Base-by-base conservation (phyloP, 1,284 basidiomycete species). In the Meira nashicola region DNA sequence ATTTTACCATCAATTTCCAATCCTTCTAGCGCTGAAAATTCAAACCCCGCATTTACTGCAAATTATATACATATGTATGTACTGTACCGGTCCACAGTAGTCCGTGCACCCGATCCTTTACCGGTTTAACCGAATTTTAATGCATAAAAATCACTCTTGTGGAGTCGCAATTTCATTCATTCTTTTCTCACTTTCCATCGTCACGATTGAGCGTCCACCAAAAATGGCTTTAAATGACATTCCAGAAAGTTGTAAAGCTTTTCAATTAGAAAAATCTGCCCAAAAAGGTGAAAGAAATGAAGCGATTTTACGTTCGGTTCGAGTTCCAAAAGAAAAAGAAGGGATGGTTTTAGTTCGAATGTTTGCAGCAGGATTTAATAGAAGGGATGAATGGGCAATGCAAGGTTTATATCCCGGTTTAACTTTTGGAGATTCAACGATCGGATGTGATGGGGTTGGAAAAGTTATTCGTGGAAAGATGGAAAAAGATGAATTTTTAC, bases 321-420 rank as follows among this genome's bases (percentile, higher is more conserved):
- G 1, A 54, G 25, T 55, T 39, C 54, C 54, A 15, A 39, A 15
- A n/a, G 54, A 43, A 41, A n/a, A 14, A 11, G 11, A 14, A 17
- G 55, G 46, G n/a, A 39, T 51, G 21, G 55, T 50, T 21, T 38
- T 57, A 44, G 17, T 50, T 11, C 23, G 61, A 43, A 66, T 76
- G 50, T 63, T 80, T 15, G 88, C 88, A 9, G 87, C 83, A 0
- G 85, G 83, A n/a, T 89, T 89, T 80, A 91, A 91, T 74, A 87
- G 86, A 64, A 81, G 87, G 70, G 89, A 90, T 74, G 88, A 90
- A 66, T 91, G 89, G 89, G 69, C 69, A 1, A 83, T 87, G 39
- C 83, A 83, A 61, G 87, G 86, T 14, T 79, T 82, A 65, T 90
- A 91, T 69, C 89, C 89, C 0, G 88, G 88, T 85, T 85, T 90